Evolutionary conservation across 2,329 filamentous ascomycete species (phyloP).

Genomic region (Trichoderma atrobrunneum): DNA sequence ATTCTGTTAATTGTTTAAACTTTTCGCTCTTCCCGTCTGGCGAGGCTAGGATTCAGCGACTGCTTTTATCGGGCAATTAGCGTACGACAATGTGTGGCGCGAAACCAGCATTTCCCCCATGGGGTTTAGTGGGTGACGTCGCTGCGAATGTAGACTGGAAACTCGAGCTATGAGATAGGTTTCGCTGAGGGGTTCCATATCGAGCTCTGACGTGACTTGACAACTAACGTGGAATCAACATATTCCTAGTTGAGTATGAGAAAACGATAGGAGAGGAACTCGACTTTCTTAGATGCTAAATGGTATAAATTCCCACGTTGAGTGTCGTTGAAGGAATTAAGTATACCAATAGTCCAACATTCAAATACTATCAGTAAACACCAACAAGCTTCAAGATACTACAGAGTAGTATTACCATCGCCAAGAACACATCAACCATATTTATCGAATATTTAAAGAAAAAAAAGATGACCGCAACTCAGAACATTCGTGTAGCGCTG

Average conservation of each 20-base stretch:
- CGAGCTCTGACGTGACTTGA: not conserved
- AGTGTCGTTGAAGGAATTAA: not conserved
- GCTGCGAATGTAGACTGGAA: not conserved
- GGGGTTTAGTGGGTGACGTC: conserved; percentile 3
- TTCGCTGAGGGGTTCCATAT: not conserved
- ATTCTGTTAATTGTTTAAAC: not conserved
- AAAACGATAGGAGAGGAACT: not conserved
- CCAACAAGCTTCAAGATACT: not conserved
- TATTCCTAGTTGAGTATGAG: not conserved
- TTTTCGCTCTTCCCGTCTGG: not conserved
- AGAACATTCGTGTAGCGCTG: not conserved
- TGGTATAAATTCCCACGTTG: not conserved
- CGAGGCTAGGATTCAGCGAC: not conserved
- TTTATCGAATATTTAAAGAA: not conserved
- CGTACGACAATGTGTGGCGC: not conserved
- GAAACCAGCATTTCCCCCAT: not conserved
- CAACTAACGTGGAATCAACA: not conserved
- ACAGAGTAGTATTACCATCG: not conserved
- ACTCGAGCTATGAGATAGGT: not conserved
- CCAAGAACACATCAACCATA: not conserved
- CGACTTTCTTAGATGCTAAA: not conserved
- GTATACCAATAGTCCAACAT: not conserved
- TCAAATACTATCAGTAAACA: not conserved
- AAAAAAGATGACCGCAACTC: not conserved
- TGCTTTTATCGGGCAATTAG: not conserved